Evolutionary conservation across 495 filamentous ascomycete species (phyloP).

Genomic region (Neurospora sp.): DNA sequence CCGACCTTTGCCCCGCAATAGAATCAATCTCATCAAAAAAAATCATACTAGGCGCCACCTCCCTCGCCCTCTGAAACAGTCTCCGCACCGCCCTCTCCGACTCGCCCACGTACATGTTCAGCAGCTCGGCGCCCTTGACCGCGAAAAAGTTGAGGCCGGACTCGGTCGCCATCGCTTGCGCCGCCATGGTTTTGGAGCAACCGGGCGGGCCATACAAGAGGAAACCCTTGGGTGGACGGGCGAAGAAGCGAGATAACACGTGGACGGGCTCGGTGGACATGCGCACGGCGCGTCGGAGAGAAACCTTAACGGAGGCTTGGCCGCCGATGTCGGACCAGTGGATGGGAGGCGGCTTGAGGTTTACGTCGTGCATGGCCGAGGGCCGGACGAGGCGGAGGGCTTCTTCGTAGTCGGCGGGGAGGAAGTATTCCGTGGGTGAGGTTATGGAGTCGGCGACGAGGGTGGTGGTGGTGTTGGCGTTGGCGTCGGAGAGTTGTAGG

Average conservation of each 20-base stretch:
- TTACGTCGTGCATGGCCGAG: slow-evolving; percentile 82
- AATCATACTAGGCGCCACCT: slow-evolving; percentile 83
- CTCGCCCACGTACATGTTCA: slow-evolving; percentile 97
- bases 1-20: slow-evolving; percentile 65
- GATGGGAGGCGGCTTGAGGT: slow-evolving; percentile 78
- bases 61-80: slow-evolving; percentile 77
- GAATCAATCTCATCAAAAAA: slow-evolving; percentile 99
- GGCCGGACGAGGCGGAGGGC: slow-evolving; percentile 48
- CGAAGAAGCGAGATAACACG: slow-evolving; percentile 40
- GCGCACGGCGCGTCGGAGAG: slow-evolving; percentile 25
- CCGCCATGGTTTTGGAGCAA: slow-evolving; percentile 90
- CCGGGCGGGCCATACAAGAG: slow-evolving; percentile 91
- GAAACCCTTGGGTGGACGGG: slow-evolving; percentile 61
- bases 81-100: slow-evolving; percentile 83
- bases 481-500: not conserved
- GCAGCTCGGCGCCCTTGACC: slow-evolving; percentile 90
- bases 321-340: slow-evolving; percentile 88
- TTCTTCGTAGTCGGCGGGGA: slow-evolving; percentile 33
- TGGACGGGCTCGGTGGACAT: slow-evolving; percentile 39
- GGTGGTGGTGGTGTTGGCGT: not conserved
- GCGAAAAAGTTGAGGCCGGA: slow-evolving; percentile 89
- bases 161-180: slow-evolving; percentile 87
- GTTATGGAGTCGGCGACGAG: too few species aligned
- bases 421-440: slow-evolving; percentile 4
- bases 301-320: slow-evolving; percentile 68